Conservation (phyloP, 768 basidiomycete genomes). For the Fibroporia radiculosa region DNA sequence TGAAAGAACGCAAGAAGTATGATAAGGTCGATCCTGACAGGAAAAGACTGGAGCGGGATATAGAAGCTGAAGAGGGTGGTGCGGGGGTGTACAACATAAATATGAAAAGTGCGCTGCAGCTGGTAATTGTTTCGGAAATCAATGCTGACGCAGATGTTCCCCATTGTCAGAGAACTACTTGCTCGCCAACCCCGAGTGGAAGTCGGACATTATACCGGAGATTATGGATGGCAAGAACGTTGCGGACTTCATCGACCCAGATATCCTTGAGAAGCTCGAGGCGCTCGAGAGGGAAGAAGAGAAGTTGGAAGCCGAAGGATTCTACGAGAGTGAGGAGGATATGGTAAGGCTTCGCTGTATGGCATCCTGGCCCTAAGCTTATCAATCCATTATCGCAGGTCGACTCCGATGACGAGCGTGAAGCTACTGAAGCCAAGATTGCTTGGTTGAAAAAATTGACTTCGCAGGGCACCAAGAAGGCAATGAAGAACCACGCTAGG, state of each 20-base stretch:
- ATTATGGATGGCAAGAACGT: slow-evolving; percentile 98
- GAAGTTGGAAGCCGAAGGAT: slow-evolving; percentile 87
- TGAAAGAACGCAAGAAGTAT: slow-evolving; percentile 72
- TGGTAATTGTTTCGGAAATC: background rate
- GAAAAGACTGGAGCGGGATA: slow-evolving; percentile 64
- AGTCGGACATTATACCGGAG: slow-evolving; percentile 95
- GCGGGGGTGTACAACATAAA: slow-evolving; percentile 90
- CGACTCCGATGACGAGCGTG: slow-evolving; percentile 68
- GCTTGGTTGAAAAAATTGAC: slow-evolving; percentile 60
- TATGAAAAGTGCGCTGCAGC: slow-evolving; percentile 61
- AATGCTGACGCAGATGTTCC: background rate
- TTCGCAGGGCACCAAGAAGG: slow-evolving; percentile 77
- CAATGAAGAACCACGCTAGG: slow-evolving; percentile 76
- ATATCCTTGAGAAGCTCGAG: slow-evolving; percentile 94
- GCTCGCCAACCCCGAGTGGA: slow-evolving; percentile 88
- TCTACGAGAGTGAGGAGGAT: slow-evolving; percentile 86
- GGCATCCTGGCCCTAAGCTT: background rate
- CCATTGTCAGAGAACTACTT: slow-evolving; percentile 72
- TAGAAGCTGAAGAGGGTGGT: slow-evolving; percentile 81
- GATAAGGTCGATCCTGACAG: slow-evolving; percentile 84
- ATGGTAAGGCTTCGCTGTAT: slow-evolving; percentile 43
- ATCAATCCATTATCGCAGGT: slow-evolving; percentile 19
- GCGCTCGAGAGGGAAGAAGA: slow-evolving; percentile 97
- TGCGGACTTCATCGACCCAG: slow-evolving; percentile 97
- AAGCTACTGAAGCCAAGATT: slow-evolving; percentile 52